Base-by-base conservation (phyloP, 306 rosid genomes). In the Vachellia pachyceras region DNA sequence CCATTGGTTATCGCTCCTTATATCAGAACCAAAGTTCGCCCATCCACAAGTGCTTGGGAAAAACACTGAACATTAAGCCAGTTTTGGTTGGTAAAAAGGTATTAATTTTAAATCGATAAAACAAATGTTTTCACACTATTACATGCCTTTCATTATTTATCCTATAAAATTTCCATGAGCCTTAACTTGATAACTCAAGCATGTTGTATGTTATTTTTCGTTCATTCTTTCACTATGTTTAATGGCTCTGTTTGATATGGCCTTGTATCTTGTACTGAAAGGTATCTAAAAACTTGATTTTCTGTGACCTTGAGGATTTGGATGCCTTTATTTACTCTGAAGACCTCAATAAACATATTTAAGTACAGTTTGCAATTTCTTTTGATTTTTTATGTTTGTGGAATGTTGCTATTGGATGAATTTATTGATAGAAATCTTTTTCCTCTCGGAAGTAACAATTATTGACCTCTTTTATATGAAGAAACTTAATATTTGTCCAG, bases 401-500 rank as follows among this genome's bases (percentile, higher is more conserved):
- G 47, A 39, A 7, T 66, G 20, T 37, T 29, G 25, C 72, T 6
- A 39, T 2, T 39, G 15, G 71, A 39, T 15, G 10, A 55, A 45
- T 9, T 69, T 57, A 9, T 44, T 71, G 41, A 39, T n/a, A 3
- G 76, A 12, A 68, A 68, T 40, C 23, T 4, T 71, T 25, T 71
- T 45, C 41, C 14, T 46, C 14, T 46, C 13, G 46, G 25, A 47
- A 45, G 36, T 73, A 13, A 40, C 35, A 49, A 44, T 69, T 64
- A 47, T 55, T 71, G 36, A 79, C 67, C 66, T 73, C 18, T 36
- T n/a, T 10, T 75, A 35, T 67, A 25, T 70, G 37, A 54, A 47
- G 78, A 36, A 67, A 64, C 60, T 76, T 68, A 79, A 52, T 50
- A 41, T 61, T 41, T 65, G 29, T 5, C 37, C 22, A 55, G 71